Conservation (phyloP, 345 rosid genomes). For the Euphorbia peplus region DNA sequence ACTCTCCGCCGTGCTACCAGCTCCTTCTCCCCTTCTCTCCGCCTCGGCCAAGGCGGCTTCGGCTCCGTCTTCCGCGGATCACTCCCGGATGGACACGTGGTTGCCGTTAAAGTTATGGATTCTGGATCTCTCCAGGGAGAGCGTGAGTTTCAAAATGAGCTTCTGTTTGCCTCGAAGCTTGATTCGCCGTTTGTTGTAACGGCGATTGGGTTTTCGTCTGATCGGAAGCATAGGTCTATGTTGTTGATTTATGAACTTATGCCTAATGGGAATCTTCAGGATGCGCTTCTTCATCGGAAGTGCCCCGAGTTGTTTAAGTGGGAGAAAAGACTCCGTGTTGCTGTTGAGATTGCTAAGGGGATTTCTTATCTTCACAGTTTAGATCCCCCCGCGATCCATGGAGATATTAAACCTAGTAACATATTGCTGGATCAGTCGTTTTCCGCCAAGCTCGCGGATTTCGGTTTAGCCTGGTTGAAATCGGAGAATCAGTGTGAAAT, state of each 20-base stretch:
- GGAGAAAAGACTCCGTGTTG: slow-evolving; percentile 53
- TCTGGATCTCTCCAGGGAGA: slow-evolving; percentile 90
- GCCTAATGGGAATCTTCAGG: slow-evolving; percentile 82
- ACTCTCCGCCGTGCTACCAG: slow-evolving; percentile 74
- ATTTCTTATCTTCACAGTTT: slow-evolving; percentile 65
- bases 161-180: slow-evolving; percentile 67
- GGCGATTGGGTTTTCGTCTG: slow-evolving; percentile 73
- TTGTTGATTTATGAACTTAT: slow-evolving; percentile 76
- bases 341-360: slow-evolving; percentile 67
- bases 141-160: slow-evolving; percentile 92
- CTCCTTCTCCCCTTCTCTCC: slow-evolving; percentile 67
- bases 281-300: slow-evolving; percentile 70
- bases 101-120: slow-evolving; percentile 93
- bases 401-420: slow-evolving; percentile 88
- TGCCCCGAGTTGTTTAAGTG: slow-evolving; percentile 63
- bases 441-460: slow-evolving; percentile 74
- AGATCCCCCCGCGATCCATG: slow-evolving; percentile 74
- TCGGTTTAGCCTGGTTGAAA: slow-evolving; percentile 78
- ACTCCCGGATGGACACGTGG: slow-evolving; percentile 36
- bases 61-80: slow-evolving; percentile 80
- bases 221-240: slow-evolving; percentile 61
- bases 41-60: slow-evolving; percentile 92
- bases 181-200: slow-evolving; percentile 55
- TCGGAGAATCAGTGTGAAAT: slow-evolving; percentile 35
- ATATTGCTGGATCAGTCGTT: slow-evolving; percentile 65